These are phyloP conservation scores for Incumbomyces delicatus DNA, from an alignment of 2,329 filamentous ascomycete genomes.

Conservation along the genomic window DNA sequence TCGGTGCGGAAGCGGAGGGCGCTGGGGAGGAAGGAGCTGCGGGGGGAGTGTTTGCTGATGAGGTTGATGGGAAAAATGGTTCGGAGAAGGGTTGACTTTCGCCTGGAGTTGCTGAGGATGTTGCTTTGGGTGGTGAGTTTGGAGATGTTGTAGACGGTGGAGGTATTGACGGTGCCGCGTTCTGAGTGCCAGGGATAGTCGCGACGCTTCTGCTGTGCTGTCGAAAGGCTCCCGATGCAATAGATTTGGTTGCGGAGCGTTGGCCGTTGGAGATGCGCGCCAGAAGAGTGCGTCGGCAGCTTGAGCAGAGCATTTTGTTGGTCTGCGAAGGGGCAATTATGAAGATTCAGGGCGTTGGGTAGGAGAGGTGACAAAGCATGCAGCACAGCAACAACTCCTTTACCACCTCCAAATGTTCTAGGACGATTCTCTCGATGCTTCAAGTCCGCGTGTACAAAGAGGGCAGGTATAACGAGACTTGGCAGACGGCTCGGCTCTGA, in stretches of 20 bases:
- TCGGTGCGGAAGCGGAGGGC: slow-evolving; percentile 14
- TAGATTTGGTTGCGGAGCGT: not conserved
- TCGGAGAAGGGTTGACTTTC: slow-evolving; percentile 33
- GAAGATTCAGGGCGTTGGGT: no score
- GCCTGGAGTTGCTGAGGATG: slow-evolving; percentile 30
- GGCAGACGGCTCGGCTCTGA: no score
- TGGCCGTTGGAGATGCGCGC: slow-evolving; percentile 8
- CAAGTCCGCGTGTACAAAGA: no score
- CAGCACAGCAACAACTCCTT: no score
- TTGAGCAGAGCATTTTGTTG: slow-evolving; percentile 18
- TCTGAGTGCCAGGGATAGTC: slow-evolving; percentile 13
- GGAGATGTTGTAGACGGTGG: slow-evolving; percentile 9
- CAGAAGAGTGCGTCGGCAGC: slow-evolving; percentile 15
- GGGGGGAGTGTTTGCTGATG: slow-evolving; percentile 7
- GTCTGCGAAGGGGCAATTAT: not conserved
- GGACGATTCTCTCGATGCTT: no score
- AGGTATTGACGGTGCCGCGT: slow-evolving; percentile 14
- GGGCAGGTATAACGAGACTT: no score
- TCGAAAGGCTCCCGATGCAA: not conserved
- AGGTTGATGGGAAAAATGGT: slow-evolving; percentile 13
- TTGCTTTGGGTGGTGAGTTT: slow-evolving; percentile 10
- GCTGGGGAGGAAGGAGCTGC: slow-evolving; percentile 18
- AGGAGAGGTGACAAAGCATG: no score
- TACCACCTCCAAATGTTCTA: no score
- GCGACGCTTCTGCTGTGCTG: slow-evolving; percentile 8